Evolutionary conservation across 208 protist genomes (phyloP), one percentile per base, ranked within the genome.

Genomic region (Leishmania guyanensis): DNA sequence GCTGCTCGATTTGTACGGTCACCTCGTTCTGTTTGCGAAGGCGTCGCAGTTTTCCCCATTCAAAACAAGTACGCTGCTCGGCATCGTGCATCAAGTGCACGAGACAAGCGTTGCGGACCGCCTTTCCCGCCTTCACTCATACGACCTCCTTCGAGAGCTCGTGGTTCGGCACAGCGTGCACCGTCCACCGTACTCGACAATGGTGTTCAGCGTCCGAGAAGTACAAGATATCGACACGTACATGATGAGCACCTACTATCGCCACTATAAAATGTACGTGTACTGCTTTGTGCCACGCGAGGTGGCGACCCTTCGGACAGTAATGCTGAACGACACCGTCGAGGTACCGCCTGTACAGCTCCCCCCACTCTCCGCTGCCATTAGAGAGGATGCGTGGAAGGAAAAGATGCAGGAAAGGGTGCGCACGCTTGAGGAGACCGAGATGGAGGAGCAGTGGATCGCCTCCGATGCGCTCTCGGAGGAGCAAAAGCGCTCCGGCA

Each of bases 231-330:
- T 98, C 62, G 92, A 95, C 71, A 93, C 94, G 70, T 98, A 98
- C 81, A 64, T 98, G 12, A 83, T 98, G 36, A 84, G 79, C 53
- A 96, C 93, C 48, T 98, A 98, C 85, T 97, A 95, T 84, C 88
- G 94, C 14, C 94, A 98, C 76, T 98, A 97, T 82, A 98, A 97
- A 84, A 95, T 98, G 91, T 98, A 98, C 86, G 77, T 90, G 39
- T 98, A 95, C 77, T 93, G 92, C 66, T 98, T 98, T 81, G 89
- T 96, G 50, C 89, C 90, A 12, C 86, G 85, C 48, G 82, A 97
- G 64, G 79, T 88, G 33, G 92, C 90, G 50, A 92, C 86, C 69
- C 58, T 98, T 33, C 81, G 77, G 46, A 90, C 89, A 50, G 56
- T 91, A 8, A 82, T 87, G 60, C 85, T 94, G 4, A 89, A 81